These are phyloP conservation scores for Teratosphaeria gauchensis DNA, from an alignment of 2,329 filamentous ascomycete genomes.

Conservation along the genomic window DNA sequence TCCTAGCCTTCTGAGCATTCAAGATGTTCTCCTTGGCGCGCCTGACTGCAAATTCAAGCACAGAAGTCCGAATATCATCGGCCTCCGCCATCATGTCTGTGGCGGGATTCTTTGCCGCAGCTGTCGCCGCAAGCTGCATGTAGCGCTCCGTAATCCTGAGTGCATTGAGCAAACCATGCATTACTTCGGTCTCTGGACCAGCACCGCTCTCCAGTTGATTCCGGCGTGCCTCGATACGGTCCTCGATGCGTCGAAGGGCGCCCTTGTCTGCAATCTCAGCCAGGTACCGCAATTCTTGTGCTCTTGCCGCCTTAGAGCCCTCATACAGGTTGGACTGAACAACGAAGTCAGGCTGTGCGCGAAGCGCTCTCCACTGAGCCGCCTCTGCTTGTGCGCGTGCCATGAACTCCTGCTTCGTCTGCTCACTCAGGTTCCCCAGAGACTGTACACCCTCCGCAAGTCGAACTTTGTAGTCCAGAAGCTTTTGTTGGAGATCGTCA, in stretches of 20 bases:
- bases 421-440: neutral
- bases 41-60: neutral
- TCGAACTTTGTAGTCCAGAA: neutral
- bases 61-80: neutral
- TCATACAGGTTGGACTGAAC: neutral
- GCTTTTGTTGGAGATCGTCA: neutral
- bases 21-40: neutral
- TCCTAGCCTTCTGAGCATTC: neutral
- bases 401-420: neutral
- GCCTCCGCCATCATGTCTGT: neutral
- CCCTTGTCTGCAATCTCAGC: neutral
- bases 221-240: neutral
- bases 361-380: neutral
- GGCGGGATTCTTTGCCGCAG: neutral
- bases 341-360: neutral
- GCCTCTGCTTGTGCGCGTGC: neutral
- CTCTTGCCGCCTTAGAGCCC: neutral
- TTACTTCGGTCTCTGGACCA: neutral
- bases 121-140: neutral
- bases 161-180: neutral
- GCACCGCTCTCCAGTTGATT: neutral
- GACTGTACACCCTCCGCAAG: neutral
- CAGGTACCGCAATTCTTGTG: neutral
- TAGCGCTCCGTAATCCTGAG: neutral
- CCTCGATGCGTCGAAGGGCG: neutral